A percentile compares a stretch with the other conserved stretches of the same genome.
Conservation (phyloP, 2,329 filamentous ascomycete genomes). For the Calonectria honghensis region DNA sequence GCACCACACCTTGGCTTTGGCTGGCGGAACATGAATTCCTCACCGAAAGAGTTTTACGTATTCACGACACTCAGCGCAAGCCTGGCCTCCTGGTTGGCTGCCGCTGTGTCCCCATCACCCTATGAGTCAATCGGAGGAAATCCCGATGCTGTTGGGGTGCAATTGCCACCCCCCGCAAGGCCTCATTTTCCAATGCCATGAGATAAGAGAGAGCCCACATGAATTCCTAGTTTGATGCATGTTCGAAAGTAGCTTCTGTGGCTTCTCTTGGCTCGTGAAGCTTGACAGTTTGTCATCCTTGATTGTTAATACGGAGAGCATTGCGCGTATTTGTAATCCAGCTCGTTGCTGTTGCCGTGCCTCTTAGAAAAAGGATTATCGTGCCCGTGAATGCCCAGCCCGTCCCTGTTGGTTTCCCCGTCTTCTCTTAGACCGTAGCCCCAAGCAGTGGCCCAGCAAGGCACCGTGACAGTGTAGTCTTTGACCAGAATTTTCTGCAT, state of each 20-base stretch:
- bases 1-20: conserved; percentile 12
- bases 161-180: conserved; percentile 26
- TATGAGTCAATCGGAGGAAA: conserved; percentile 25
- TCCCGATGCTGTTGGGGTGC: conserved; percentile 18
- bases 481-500: neutral
- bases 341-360: neutral
- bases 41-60: conserved; percentile 24
- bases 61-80: neutral
- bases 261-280: conserved; percentile 20
- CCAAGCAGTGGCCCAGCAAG: neutral
- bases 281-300: conserved; percentile 28
- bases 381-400: neutral
- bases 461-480: neutral
- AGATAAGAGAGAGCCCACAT: conserved; percentile 29
- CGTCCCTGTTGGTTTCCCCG: neutral
- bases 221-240: conserved; percentile 19
- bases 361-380: neutral
- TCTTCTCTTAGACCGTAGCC: neutral
- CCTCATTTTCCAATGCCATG: conserved; percentile 16
- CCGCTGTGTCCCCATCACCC: neutral
- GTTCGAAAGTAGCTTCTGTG: conserved; percentile 22
- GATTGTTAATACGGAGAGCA: conserved; percentile 13
- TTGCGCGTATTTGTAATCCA: conserved; percentile 34
- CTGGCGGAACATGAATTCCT: conserved; percentile 31
- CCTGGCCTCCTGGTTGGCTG: conserved; percentile 8